A percentile compares a stretch with the other conserved stretches of the same genome.
These are phyloP conservation scores for Aspergillus ibericus DNA, from an alignment of 2,329 filamentous ascomycete species.

Conservation along the genomic window DNA sequence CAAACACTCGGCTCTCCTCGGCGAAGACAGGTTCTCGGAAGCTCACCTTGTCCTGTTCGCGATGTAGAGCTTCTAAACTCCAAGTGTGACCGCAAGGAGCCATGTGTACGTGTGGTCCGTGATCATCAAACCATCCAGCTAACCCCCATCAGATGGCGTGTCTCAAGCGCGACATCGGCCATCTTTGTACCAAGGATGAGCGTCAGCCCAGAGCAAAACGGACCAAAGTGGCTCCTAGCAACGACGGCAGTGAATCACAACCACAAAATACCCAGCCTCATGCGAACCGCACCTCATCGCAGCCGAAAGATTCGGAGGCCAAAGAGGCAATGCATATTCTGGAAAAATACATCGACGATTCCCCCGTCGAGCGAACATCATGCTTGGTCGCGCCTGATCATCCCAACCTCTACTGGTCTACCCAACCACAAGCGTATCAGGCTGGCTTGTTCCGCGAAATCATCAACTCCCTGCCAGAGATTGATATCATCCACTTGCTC, in stretches of 20 bases:
- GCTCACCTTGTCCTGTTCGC: slow-evolving; percentile 15
- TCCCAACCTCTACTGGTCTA: background rate
- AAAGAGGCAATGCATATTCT: background rate
- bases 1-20: background rate
- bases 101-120: slow-evolving; percentile 5
- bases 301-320: background rate
- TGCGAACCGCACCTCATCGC: background rate
- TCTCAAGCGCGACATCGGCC: slow-evolving; percentile 14
- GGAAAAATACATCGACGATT: background rate
- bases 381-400: background rate
- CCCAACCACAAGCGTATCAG: background rate
- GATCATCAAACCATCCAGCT: background rate
- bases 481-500: background rate
- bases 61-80: slow-evolving; percentile 15
- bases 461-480: background rate
- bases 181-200: slow-evolving; percentile 19
- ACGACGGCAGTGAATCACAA: background rate
- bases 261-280: too few relatives aligned
- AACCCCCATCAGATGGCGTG: slow-evolving; percentile 10
- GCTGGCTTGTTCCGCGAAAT: background rate
- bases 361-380: background rate
- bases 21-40: background rate
- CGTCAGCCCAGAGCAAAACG: slow-evolving; percentile 18
- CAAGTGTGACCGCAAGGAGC: slow-evolving; percentile 20
- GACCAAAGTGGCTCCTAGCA: background rate